Evolutionary conservation across 345 rosid species (phyloP).

Genomic region (Eucalyptus pauciflora): DNA sequence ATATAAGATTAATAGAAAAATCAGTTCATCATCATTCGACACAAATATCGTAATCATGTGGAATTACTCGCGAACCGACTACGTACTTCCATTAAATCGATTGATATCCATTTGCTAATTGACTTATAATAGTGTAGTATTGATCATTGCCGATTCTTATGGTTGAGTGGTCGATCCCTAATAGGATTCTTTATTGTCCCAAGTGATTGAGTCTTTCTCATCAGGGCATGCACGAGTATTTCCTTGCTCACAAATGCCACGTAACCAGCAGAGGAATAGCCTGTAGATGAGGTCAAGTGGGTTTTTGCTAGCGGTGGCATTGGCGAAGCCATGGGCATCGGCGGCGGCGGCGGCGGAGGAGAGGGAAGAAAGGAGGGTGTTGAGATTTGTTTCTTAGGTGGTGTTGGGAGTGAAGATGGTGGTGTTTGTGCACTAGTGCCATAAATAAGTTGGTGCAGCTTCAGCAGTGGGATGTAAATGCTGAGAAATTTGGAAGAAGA

Average conservation of each 20-base stretch:
- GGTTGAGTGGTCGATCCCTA: no score
- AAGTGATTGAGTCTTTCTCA: not conserved
- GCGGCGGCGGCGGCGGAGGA: no score
- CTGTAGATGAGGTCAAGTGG: not conserved
- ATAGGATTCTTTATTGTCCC: slow-evolving; percentile 1
- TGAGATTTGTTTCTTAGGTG: slow-evolving; percentile 2
- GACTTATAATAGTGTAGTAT: no score
- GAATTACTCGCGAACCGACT: no score
- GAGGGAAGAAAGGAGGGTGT: not conserved
- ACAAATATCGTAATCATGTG: no score
- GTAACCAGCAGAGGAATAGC: slow-evolving; percentile 19
- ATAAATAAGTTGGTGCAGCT: not conserved
- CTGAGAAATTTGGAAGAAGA: not conserved
- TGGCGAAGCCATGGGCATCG: slow-evolving; percentile 1
- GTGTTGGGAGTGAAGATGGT: not conserved
- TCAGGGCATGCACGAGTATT: not conserved
- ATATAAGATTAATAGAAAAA: no score
- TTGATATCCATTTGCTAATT: no score
- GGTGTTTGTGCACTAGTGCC: not conserved
- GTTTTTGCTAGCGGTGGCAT: not conserved
- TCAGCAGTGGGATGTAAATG: not conserved
- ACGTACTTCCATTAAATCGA: no score
- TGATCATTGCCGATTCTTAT: no score
- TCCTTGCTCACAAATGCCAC: not conserved
- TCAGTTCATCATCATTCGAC: no score